A percentile compares a stretch with the other conserved stretches of the same genome.
Evolutionary conservation across 192 early-diverging fungal genomes (phyloP).

Genomic region (Chytriomyces confervae): DNA sequence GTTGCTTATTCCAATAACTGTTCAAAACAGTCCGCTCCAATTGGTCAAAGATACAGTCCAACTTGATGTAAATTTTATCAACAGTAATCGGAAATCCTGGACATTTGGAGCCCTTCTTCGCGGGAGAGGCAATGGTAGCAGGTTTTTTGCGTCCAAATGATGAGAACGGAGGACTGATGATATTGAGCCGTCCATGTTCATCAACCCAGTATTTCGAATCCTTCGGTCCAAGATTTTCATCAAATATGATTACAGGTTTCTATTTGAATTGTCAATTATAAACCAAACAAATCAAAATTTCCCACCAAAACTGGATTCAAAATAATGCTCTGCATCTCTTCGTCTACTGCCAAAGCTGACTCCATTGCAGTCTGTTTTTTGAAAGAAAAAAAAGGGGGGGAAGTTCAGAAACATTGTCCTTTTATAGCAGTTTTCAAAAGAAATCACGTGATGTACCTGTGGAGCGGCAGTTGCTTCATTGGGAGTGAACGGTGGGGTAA

Average conservation of each 20-base stretch:
- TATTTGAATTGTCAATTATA: no score
- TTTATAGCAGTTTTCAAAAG: constrained; percentile 8
- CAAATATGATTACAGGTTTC: not conserved
- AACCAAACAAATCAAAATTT: no score
- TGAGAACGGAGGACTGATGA: not conserved
- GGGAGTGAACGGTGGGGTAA: no score
- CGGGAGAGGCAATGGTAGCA: not conserved
- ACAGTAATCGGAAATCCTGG: not conserved
- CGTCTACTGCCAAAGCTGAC: no score
- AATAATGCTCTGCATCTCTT: no score
- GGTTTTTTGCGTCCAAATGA: not conserved
- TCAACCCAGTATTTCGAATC: not conserved
- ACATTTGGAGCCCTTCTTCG: not conserved
- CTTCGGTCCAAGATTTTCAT: not conserved
- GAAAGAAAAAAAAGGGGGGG: not conserved
- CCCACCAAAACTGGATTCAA: no score
- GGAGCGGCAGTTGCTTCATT: no score
- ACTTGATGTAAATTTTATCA: not conserved
- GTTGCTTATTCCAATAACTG: not conserved
- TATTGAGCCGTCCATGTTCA: not conserved
- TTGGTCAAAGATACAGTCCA: not conserved
- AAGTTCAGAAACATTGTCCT: not conserved
- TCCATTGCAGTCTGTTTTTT: not conserved
- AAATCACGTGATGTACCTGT: not conserved
- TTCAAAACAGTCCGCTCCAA: not conserved